A percentile compares a stretch with the other conserved stretches of the same genome.
Conservation (phyloP, 768 basidiomycete species). For the Termitomyces sp. region DNA sequence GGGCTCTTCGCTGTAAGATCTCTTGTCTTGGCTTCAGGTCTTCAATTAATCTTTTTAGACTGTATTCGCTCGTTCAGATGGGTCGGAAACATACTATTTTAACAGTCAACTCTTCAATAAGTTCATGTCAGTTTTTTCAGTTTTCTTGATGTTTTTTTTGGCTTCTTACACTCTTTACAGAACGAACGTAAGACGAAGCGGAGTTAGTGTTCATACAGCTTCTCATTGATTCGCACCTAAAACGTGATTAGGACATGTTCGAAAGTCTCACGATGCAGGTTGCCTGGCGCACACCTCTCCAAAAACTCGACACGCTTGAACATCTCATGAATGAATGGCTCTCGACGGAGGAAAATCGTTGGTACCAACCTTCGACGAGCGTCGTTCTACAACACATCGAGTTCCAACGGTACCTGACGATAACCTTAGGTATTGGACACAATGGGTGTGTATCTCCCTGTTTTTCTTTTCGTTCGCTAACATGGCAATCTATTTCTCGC, state of each 20-base stretch:
- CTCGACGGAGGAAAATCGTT: conserved; percentile 71
- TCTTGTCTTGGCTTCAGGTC: background rate
- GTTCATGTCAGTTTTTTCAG: conserved; percentile 52
- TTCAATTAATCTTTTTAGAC: conserved; percentile 33
- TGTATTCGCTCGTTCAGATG: conserved; percentile 65
- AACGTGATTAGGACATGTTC: conserved; percentile 49
- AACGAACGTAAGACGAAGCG: conserved; percentile 70
- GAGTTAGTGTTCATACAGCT: conserved; percentile 29
- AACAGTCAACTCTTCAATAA: conserved; percentile 72
- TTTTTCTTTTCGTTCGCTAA: background rate
- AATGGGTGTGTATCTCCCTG: conserved; percentile 32
- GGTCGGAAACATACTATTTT: conserved; percentile 78
- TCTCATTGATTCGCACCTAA: conserved; percentile 8
- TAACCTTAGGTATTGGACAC: conserved; percentile 62
- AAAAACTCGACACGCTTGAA: conserved; percentile 68
- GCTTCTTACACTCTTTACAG: conserved; percentile 24
- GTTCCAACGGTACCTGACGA: conserved; percentile 60
- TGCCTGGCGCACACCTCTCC: conserved; percentile 69
- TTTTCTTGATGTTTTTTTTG: background rate
- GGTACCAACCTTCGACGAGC: conserved; percentile 67
- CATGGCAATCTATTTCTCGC: background rate
- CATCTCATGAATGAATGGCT: conserved; percentile 70
- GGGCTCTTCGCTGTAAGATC: conserved; percentile 63
- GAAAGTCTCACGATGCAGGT: conserved; percentile 68
- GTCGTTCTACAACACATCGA: conserved; percentile 60